Percentiles rank a stretch among this genome's conserved stretches.
Conservation (phyloP, 2,329 filamentous ascomycete species). For the Beauveria caledonica region DNA sequence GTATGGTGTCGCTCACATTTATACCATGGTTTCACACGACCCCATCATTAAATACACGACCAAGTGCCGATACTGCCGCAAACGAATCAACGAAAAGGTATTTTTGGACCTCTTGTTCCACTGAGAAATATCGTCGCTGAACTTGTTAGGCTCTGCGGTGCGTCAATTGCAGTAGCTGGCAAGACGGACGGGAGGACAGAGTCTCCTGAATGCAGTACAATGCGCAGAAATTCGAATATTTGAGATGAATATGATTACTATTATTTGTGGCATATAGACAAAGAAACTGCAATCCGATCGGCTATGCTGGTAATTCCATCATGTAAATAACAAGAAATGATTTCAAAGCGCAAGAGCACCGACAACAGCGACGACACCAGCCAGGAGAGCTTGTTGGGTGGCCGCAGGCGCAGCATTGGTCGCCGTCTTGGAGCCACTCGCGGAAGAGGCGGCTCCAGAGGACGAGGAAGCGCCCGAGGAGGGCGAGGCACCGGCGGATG, state of each 20-base stretch:
- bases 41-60: slow-evolving; percentile 63
- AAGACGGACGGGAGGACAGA: slow-evolving; percentile 40
- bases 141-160: slow-evolving; percentile 34
- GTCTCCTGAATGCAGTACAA: neutral
- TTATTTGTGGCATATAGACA: neutral
- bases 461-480: slow-evolving; percentile 13
- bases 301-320: neutral
- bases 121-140: slow-evolving; percentile 1
- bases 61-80: slow-evolving; percentile 61
- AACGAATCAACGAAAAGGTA: slow-evolving; percentile 56
- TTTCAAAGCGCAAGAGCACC: slow-evolving; percentile 28
- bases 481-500: slow-evolving; percentile 10
- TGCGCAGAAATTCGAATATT: neutral
- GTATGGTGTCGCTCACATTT: slow-evolving; percentile 55
- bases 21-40: slow-evolving; percentile 53
- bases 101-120: neutral
- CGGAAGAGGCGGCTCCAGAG: slow-evolving; percentile 12
- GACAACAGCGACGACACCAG: slow-evolving; percentile 26
- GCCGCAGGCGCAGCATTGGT: slow-evolving; percentile 25
- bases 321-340: neutral
- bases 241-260: neutral
- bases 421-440: slow-evolving; percentile 14
- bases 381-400: slow-evolving; percentile 27
- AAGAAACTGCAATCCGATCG: neutral
- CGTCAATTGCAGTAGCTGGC: slow-evolving; percentile 43